Evolutionary conservation across 2,329 filamentous ascomycete species (phyloP).

Genomic region (Achaetomium macrosporum): DNA sequence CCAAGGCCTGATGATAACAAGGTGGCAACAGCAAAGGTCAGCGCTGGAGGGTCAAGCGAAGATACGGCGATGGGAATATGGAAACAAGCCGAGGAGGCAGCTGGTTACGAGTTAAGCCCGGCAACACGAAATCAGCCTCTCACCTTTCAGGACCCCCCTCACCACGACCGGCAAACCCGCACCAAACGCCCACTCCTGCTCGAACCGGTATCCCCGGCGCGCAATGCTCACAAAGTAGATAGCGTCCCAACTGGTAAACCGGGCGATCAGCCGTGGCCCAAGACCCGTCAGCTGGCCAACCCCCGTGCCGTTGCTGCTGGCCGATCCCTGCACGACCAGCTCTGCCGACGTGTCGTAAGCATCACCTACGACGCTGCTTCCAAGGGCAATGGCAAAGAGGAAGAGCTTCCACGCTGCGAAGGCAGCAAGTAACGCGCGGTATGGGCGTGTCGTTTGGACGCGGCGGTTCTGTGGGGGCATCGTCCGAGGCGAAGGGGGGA

Average conservation of each 20-base stretch:
- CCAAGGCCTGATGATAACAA: background rate
- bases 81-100: background rate
- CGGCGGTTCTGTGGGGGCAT: background rate
- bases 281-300: background rate
- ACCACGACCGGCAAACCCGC: conserved; percentile 41
- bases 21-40: background rate
- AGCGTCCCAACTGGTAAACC: conserved; percentile 73
- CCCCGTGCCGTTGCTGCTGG: conserved; percentile 27
- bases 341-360: conserved; percentile 76
- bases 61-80: background rate
- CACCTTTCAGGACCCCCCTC: conserved; percentile 32
- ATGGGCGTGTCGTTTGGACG: conserved; percentile 6
- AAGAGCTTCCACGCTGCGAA: conserved; percentile 63
- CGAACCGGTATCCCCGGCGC: conserved; percentile 60
- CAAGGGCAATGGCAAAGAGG: conserved; percentile 55
- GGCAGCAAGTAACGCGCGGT: conserved; percentile 28
- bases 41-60: background rate
- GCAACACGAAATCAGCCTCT: conserved; percentile 8
- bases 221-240: conserved; percentile 66
- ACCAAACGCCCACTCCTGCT: conserved; percentile 85
- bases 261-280: conserved; percentile 38
- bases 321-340: conserved; percentile 36
- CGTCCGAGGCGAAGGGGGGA: background rate
- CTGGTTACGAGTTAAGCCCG: background rate
- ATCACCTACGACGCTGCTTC: conserved; percentile 44